Base-by-base conservation (phyloP, 345 rosid genomes). In the Raphanus sativus region DNA sequence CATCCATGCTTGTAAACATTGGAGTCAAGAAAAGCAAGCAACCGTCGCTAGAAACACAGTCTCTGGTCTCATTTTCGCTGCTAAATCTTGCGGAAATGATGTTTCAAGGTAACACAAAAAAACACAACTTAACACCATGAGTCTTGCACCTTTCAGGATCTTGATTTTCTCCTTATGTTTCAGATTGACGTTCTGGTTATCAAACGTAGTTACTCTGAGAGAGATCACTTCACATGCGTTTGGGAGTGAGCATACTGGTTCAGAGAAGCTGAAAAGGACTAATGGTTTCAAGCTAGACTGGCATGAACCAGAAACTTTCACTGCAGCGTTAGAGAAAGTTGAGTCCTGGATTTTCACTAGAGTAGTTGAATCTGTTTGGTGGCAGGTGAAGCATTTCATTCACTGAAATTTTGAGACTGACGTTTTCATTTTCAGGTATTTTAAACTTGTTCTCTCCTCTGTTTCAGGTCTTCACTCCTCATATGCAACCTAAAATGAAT, bases 131-230 rank as follows among this genome's bases (percentile, higher is more conserved):
- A 29, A 13, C 50, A 30, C 59, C 11, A 30, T 36, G 54, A 10
- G 9, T 68, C 48, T 55, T 25, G 15, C 52, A 13, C 2, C 28
- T 3, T 62, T 12, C 8, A 69, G 3, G 25, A 40, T 67, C 11
- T 54, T 38, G 38, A 74, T 55, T 4, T 34, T 5, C 45, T 78
- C 69, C 64, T 69, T 24, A 52, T 28, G 82, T 61, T 79, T 71
- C 79, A 95, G 99, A 90, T 85, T 95, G 69, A 88, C 87, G 52
- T 92, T 90, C 85, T 95, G 99, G 99, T 65, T 95, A 85, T 95
- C 98, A 30, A 95, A 95, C 82, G 70, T 91, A 52, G 81, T 92
- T 75, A 84, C 88, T 82, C 73, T 95, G 79, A 84, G 93, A 82
- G 97, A 92, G 87, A 86, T 89, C 16, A 83, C 88, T 76, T 87